Evolutionary conservation across 192 early-diverging fungal species (phyloP).

Genomic region (Backusella parvicylindrica): DNA sequence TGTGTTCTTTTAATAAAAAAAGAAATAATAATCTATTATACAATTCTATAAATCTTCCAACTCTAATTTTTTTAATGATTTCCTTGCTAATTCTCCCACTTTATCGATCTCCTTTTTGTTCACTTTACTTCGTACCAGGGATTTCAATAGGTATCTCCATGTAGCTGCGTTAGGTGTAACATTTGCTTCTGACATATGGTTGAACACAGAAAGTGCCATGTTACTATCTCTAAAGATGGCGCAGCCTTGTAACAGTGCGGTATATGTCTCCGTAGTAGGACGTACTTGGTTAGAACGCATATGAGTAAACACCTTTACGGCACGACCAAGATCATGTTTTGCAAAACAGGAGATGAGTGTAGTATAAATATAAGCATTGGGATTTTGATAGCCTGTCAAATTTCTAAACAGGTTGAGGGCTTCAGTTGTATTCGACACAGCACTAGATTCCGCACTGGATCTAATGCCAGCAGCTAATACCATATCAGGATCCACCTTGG

Average conservation of each 20-base stretch:
- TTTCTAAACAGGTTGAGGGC: constrained; percentile 14
- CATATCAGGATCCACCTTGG: not conserved
- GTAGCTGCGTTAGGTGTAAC: constrained; percentile 19
- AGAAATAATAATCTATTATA: constrained; percentile 4
- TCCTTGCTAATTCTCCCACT: not conserved
- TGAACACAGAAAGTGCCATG: constrained; percentile 10
- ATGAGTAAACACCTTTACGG: constrained; percentile 19
- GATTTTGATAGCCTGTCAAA: constrained; percentile 12
- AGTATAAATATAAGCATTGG: constrained; percentile 32
- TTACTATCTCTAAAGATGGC: constrained; percentile 21
- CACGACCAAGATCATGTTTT: constrained; percentile 14
- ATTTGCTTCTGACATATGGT: constrained; percentile 18
- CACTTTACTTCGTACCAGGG: constrained; percentile 21
- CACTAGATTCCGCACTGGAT: not conserved
- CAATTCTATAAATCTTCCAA: not conserved
- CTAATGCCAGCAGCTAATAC: constrained; percentile 5
- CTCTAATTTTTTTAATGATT: not conserved
- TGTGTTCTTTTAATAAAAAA: not conserved
- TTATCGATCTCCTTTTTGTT: constrained; percentile 24
- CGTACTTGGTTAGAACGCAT: constrained; percentile 17
- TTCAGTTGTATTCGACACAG: constrained; percentile 3
- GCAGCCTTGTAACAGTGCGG: constrained; percentile 31
- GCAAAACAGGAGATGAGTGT: constrained; percentile 34
- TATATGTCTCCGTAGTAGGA: constrained; percentile 19
- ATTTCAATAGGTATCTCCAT: constrained; percentile 31